Percentiles rank a stretch among this genome's conserved stretches.
Conservation (phyloP, 441 rosid species). For the Raphanus hybrid region DNA sequence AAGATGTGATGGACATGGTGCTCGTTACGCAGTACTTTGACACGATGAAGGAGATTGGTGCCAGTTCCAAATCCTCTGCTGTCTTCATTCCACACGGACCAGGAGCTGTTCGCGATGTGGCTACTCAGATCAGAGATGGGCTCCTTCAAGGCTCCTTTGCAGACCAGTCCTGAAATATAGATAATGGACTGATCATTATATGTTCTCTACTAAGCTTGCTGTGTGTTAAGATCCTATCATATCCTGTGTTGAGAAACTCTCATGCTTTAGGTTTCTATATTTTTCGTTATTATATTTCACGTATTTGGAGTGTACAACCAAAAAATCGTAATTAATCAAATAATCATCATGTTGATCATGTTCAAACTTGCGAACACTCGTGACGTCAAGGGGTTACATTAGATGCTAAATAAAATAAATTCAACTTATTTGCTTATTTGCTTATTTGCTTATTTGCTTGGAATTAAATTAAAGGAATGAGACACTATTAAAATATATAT, state of each 20-base stretch:
- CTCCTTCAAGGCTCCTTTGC: slow-evolving; percentile 55
- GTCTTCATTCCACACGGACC: slow-evolving; percentile 79
- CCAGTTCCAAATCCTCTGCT: slow-evolving; percentile 60
- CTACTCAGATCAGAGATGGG: slow-evolving; percentile 65
- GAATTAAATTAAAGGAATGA: not conserved
- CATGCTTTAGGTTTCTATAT: not conserved
- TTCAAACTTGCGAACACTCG: not conserved
- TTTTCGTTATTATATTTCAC: not conserved
- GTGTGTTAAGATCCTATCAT: slow-evolving; percentile 27
- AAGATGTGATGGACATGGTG: slow-evolving; percentile 71
- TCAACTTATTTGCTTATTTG: not conserved
- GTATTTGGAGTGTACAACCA: too few relatives aligned
- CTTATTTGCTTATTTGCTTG: not conserved
- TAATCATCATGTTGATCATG: too few relatives aligned
- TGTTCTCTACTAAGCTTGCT: not conserved
- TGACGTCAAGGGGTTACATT: not conserved
- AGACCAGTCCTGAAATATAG: slow-evolving; percentile 7
- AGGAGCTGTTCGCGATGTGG: slow-evolving; percentile 67
- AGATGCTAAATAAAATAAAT: not conserved
- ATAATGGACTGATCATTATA: not conserved
- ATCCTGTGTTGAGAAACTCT: not conserved
- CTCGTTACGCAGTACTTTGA: slow-evolving; percentile 63
- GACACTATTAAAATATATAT: not conserved
- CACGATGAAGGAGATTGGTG: slow-evolving; percentile 65
- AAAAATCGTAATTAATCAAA: too few relatives aligned